These are phyloP conservation scores for Hypericum androsaemum DNA, from an alignment of 345 rosid genomes.

Conservation along the genomic window DNA sequence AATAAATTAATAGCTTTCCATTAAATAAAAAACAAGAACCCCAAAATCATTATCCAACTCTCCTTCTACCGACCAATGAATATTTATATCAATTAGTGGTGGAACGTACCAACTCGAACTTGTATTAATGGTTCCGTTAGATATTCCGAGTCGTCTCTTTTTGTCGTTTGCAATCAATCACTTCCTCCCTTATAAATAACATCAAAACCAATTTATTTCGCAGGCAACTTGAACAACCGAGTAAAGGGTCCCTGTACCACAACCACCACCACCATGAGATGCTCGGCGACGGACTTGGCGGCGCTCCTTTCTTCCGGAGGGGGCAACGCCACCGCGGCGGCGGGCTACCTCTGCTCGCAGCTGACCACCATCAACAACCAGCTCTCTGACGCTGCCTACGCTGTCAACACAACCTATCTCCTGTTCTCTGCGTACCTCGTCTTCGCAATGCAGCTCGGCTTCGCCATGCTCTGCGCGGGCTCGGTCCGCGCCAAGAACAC, in stretches of 20 bases:
- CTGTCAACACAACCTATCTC: conserved; percentile 50
- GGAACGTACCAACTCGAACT: too few species aligned
- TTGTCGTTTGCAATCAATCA: too few species aligned
- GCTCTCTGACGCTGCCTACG: conserved; percentile 37
- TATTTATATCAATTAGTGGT: too few species aligned
- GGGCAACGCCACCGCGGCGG: conserved; percentile 37
- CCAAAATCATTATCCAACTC: too few species aligned
- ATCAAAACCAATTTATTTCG: too few species aligned
- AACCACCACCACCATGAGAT: conserved; percentile 19
- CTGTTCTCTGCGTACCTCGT: conserved; percentile 68
- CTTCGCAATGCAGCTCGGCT: conserved; percentile 55
- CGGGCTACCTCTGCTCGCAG: conserved; percentile 32
- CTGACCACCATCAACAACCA: conserved; percentile 25
- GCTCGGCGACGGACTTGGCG: conserved; percentile 33
- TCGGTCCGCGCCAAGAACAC: conserved; percentile 26
- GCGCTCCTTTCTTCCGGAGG: conserved; percentile 24
- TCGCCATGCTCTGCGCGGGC: conserved; percentile 30
- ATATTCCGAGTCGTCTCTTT: too few species aligned
- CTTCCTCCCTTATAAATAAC: too few species aligned
- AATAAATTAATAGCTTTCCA: too few species aligned
- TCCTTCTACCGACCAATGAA: too few species aligned
- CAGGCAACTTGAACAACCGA: too few species aligned
- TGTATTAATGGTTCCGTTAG: too few species aligned
- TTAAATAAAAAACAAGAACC: too few species aligned
- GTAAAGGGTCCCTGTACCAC: background rate